Base-by-base conservation (phyloP, 2,329 filamentous ascomycete genomes). In the Monilinia fructicola region DNA sequence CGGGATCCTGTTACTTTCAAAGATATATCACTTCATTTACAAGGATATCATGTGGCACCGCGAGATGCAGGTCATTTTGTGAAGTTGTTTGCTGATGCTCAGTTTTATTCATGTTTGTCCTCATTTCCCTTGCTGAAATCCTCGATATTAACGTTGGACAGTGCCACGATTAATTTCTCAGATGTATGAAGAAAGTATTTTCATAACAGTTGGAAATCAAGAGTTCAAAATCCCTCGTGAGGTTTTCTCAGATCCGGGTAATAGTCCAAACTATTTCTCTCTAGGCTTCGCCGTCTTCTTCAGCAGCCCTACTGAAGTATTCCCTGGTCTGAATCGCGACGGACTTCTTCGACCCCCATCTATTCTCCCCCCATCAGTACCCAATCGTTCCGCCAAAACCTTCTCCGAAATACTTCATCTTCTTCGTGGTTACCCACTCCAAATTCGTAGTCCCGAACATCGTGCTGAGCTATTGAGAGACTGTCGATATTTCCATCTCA, bases 251-350 rank as follows among this genome's bases (percentile, higher is more conserved):
- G 85, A 86, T 46, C 92, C 93, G 0, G 94, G 93, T 35, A 93
- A 98, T 79, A 89, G 87, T n/a, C 93, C 93, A 16, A 98, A 98
- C 78, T 98, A 93, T 83, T 98, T 98, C 81, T 90, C 92, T 0
- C 85, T 97, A 4, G 93, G 93, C 67, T 97, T 96, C 75, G 90
- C 88, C 48, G 86, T 92, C 73, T 96, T 96, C 83, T 96, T 97
- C 80, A 89, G 88, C 21, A 87, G 87, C 2, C 91, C 91, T 0
- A 83, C 86, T 18, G 90, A 96, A 73, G 85, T 93, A 7, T 97
- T 97, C 72, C 94, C 94, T 0, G 94, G 93, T 1, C 84, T 97
- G 0, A 87, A 93, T 67, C 87, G 92, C 62, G 86, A 88, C 68
- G 87, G 88, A 18, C 85, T 97, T 26, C 86, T 97, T 53, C 89